Conservation (phyloP, 2,329 filamentous ascomycete genomes). For the Coniella vitis region DNA sequence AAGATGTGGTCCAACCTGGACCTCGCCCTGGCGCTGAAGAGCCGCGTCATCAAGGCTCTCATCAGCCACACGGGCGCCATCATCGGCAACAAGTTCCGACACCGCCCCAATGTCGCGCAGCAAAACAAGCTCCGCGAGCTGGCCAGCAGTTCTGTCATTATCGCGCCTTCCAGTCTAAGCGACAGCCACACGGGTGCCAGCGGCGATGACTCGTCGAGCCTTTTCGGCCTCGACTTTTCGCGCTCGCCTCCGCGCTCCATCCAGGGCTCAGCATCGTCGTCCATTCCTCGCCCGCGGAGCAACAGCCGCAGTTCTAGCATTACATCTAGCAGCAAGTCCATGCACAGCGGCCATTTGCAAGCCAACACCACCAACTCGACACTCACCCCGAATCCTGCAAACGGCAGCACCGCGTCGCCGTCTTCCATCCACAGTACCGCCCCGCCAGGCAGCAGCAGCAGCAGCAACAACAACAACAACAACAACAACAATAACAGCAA, state of each 20-base stretch:
- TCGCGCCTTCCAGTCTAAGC: slow-evolving; percentile 34
- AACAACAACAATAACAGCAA: slow-evolving; percentile 17
- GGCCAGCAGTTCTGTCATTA: slow-evolving; percentile 68
- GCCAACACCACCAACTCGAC: slow-evolving; percentile 11
- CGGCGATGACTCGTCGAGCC: slow-evolving; percentile 51
- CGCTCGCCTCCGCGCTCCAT: slow-evolving; percentile 51
- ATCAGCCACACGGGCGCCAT: slow-evolving; percentile 95
- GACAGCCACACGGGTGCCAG: slow-evolving; percentile 37
- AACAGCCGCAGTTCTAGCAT: slow-evolving; percentile 48
- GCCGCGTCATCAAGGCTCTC: slow-evolving; percentile 85
- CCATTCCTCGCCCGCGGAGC: slow-evolving; percentile 37
- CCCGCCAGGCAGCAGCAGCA: slow-evolving; percentile 25
- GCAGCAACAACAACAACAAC: slow-evolving; percentile 6
- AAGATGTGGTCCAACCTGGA: slow-evolving; percentile 99
- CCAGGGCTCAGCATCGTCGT: slow-evolving; percentile 42
- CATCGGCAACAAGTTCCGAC: slow-evolving; percentile 94
- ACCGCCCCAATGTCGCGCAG: slow-evolving; percentile 74
- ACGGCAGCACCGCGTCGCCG: slow-evolving; percentile 24
- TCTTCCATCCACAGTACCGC: no score
- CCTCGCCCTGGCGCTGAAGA: slow-evolving; percentile 85
- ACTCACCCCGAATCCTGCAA: slow-evolving; percentile 14
- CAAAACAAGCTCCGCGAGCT: slow-evolving; percentile 75
- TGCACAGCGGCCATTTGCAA: slow-evolving; percentile 22
- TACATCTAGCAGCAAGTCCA: slow-evolving; percentile 39
- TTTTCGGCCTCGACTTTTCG: slow-evolving; percentile 49